Evolutionary conservation across 164 flowering plant species (phyloP), one percentile per base, ranked within the genome.

Genomic region (Liquidambar formosana): DNA sequence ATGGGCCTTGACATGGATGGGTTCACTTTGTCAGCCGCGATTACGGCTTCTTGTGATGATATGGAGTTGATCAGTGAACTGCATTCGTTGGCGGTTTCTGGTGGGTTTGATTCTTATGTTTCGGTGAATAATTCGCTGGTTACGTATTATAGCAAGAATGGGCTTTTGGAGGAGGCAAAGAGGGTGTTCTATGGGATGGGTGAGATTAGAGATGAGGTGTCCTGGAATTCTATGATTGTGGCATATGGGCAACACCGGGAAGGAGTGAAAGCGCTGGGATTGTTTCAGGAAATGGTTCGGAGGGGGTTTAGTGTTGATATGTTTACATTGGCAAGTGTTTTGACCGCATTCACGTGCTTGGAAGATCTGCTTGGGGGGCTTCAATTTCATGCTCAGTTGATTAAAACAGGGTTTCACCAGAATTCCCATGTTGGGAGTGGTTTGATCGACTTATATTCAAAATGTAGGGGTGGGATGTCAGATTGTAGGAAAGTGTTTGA

Each of bases 211-310:
- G 93, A 94, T 78, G 94, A 83, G 78, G 92, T 94, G 28, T 83
- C 97, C 14, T 90, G 97, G 97, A 94, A 94, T 76, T 79, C 93
- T 13, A 91, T 94, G 93, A 86, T 91, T 61, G 96, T 89, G 59
- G 94, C 88, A 0, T 86, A 81, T 69, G 93, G 93, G 68, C 94
- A 86, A 71, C 88, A 88, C 47, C 74, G 81, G 60, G 83, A 88
- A 60, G 96, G 94, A 21, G 53, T 43, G 0, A 79, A 79, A 28
- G 94, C 98, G 0, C 63, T 91, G 69, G 77, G 41, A 23, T 65
- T 91, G 87, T 91, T 75, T 77, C 82, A 77, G 66, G 93, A 88
- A 66, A 89, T 90, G 94, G 75, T 81, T 38, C 67, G 25, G 3
- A 65, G 66, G 70, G 89, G 81, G 8, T 63, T 85, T 5, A 65